Percentiles rank a stretch among this genome's conserved stretches.
Evolutionary conservation across 768 basidiomycete genomes (phyloP).

Genomic region (Amanita thiersii): DNA sequence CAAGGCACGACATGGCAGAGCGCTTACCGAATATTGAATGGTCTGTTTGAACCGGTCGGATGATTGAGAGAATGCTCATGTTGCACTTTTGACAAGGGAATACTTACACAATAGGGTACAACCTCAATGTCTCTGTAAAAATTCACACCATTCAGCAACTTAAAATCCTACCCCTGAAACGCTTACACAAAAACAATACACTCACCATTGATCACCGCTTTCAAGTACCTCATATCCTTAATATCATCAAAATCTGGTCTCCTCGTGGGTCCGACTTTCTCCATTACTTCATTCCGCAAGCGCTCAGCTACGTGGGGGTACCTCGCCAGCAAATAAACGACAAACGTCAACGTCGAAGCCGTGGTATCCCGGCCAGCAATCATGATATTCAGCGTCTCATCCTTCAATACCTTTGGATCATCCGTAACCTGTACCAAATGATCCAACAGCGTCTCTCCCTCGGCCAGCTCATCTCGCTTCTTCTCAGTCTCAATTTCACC

Average conservation of each 20-base stretch:
- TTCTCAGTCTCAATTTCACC: slow-evolving; percentile 10
- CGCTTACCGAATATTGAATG: slow-evolving; percentile 41
- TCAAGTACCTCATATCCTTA: slow-evolving; percentile 52
- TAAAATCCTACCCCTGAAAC: not conserved
- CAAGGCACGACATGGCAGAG: not conserved
- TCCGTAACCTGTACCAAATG: slow-evolving; percentile 45
- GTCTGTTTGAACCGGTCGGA: slow-evolving; percentile 19
- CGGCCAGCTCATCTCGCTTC: slow-evolving; percentile 24
- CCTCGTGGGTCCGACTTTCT: slow-evolving; percentile 37
- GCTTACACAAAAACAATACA: not conserved
- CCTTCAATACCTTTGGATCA: slow-evolving; percentile 39
- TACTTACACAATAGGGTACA: slow-evolving; percentile 48
- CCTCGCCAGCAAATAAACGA: slow-evolving; percentile 38
- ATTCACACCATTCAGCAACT: not conserved
- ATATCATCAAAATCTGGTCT: slow-evolving; percentile 50
- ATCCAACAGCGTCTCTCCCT: slow-evolving; percentile 45
- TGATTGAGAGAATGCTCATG: not conserved
- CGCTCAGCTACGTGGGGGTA: slow-evolving; percentile 38
- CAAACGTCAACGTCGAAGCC: slow-evolving; percentile 34
- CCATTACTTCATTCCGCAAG: slow-evolving; percentile 49
- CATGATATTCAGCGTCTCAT: slow-evolving; percentile 43
- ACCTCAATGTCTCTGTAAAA: slow-evolving; percentile 38
- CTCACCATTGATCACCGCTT: slow-evolving; percentile 58
- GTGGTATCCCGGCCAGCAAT: slow-evolving; percentile 42
- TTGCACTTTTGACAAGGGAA: not conserved